A percentile compares a stretch with the other conserved stretches of the same genome.
phyloP scores from a whole-genome alignment of 257 asterid genomes.

The Nicotiana undulata region DNA sequence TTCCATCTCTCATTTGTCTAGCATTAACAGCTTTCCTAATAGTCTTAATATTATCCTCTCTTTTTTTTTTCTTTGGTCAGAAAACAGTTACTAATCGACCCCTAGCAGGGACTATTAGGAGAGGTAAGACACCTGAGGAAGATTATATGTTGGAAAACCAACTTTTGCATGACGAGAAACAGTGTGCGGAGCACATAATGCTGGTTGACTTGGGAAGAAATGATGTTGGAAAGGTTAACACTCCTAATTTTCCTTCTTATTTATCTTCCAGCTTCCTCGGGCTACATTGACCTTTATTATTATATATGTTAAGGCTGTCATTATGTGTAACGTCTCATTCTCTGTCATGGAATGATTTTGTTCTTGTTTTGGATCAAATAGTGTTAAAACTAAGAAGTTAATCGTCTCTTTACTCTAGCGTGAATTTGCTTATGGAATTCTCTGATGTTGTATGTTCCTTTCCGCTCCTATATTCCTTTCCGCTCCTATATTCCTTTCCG shows the following conservation, averaged over 20 bases:
- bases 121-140: constrained; percentile 89
- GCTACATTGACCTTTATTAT: neutral
- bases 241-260: neutral
- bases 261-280: neutral
- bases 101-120: constrained; percentile 86
- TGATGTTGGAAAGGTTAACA: constrained; percentile 91
- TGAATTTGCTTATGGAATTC: neutral
- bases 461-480: neutral
- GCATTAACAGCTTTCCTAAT: constrained; percentile 4
- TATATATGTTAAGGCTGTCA: neutral
- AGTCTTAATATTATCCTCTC: neutral
- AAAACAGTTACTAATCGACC: constrained; percentile 78
- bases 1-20: neutral
- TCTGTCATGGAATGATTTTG: neutral
- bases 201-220: constrained; percentile 98
- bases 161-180: constrained; percentile 82
- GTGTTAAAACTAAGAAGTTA: neutral
- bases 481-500: neutral
- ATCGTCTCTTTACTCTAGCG: neutral
- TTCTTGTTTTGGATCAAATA: neutral
- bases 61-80: constrained; percentile 30
- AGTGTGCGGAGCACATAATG: constrained; percentile 98
- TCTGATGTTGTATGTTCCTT: neutral
- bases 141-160: constrained; percentile 83
- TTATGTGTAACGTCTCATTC: neutral